These are phyloP conservation scores for Saxophila tyrrhenica DNA, from an alignment of 495 filamentous ascomycete genomes.

Conservation along the genomic window DNA sequence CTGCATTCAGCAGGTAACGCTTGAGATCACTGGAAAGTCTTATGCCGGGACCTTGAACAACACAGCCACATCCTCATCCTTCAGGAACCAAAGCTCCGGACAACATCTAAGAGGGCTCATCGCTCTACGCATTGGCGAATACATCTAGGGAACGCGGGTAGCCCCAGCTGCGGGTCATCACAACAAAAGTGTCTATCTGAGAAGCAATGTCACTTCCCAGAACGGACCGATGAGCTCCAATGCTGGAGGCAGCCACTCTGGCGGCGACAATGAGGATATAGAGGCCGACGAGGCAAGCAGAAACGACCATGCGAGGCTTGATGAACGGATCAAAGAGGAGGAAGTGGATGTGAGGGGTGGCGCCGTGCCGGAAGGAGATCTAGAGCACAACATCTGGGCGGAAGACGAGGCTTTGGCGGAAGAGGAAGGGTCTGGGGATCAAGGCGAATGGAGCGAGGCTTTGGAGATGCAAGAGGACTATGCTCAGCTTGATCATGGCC, in stretches of 20 bases:
- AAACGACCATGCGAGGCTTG: conserved; percentile 13
- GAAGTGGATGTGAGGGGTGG: background rate
- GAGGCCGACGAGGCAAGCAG: conserved; percentile 17
- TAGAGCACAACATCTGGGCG: background rate
- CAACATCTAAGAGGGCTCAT: too few species aligned
- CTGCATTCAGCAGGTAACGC: too few species aligned
- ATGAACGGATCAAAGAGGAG: background rate
- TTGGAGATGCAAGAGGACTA: background rate
- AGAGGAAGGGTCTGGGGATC: background rate
- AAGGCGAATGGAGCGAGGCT: background rate
- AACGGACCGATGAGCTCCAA: conserved; percentile 30
- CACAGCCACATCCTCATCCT: too few species aligned
- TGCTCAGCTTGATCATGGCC: background rate
- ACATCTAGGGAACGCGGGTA: too few species aligned
- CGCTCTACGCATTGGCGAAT: too few species aligned
- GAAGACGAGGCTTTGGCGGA: background rate
- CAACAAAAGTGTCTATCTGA: too few species aligned
- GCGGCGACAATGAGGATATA: conserved; percentile 20
- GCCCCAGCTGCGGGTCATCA: too few species aligned
- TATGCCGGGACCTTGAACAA: too few species aligned
- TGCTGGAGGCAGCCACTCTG: conserved; percentile 26
- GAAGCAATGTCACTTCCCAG: conserved; percentile 8
- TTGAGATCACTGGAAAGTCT: too few species aligned
- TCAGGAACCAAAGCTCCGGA: too few species aligned
- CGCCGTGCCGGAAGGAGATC: background rate